phyloP scores from a whole-genome alignment of 2,329 filamentous ascomycete genomes.

The Aspergillus arachidicola region DNA sequence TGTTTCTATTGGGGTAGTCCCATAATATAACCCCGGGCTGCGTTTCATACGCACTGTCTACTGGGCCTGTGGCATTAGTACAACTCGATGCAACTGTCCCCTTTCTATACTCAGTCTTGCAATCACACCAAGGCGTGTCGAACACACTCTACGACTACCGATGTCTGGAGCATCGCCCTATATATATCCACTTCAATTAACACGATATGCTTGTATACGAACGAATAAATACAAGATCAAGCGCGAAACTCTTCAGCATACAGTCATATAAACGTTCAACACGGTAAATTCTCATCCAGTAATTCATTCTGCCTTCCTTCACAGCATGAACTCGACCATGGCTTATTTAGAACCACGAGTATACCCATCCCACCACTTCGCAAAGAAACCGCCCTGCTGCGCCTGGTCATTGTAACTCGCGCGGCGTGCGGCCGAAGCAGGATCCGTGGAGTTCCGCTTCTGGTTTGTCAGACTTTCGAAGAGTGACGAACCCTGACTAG shows the following conservation, averaged over 20 bases:
- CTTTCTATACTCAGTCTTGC: neutral
- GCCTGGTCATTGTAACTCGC: slow-evolving; percentile 51
- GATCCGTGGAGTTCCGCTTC: slow-evolving; percentile 47
- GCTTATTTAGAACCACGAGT: slow-evolving; percentile 30
- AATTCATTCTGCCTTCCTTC: neutral
- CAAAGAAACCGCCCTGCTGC: slow-evolving; percentile 39
- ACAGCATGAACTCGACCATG: neutral
- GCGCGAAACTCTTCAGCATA: neutral
- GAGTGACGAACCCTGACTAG: slow-evolving; percentile 27
- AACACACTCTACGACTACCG: neutral
- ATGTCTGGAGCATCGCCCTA: neutral
- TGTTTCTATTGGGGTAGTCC: neutral
- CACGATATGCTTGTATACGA: neutral
- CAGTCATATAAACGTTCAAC: neutral
- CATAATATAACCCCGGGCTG: neutral
- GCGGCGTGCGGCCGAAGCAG: slow-evolving; percentile 37
- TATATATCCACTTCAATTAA: too few relatives aligned
- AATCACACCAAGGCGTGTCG: neutral
- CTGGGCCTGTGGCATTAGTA: neutral
- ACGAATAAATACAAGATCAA: neutral
- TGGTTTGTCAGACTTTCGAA: slow-evolving; percentile 44
- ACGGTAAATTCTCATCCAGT: neutral
- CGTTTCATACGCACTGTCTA: neutral
- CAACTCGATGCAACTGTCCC: neutral
- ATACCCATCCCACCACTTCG: slow-evolving; percentile 46